phyloP scores from a whole-genome alignment of 1,139 yeast species.

The Debaryomyces coudertii region DNA sequence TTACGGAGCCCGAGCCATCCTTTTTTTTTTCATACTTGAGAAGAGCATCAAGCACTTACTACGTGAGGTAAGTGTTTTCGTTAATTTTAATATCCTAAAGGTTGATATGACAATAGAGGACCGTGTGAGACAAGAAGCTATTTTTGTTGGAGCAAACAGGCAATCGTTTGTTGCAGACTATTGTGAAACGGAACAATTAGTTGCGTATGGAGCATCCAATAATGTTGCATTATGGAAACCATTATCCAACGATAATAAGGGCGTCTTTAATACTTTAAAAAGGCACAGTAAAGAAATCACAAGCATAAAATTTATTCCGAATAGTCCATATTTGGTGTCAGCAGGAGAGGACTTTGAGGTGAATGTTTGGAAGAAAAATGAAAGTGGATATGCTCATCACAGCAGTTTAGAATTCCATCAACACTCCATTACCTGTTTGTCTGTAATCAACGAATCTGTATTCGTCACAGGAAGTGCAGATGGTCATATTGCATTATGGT shows the following conservation, averaged over 20 bases:
- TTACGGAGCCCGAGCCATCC: conserved; percentile 2
- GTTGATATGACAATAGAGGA: conserved; percentile 3
- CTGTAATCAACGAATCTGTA: conserved; percentile 34
- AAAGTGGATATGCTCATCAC: conserved; percentile 22
- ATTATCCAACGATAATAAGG: conserved; percentile 37
- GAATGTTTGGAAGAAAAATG: conserved; percentile 55
- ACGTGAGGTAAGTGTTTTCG: neutral
- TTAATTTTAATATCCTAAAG: neutral
- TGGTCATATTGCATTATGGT: conserved; percentile 62
- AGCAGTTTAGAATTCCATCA: conserved; percentile 44
- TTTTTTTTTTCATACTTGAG: conserved; percentile 11
- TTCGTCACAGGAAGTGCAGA: conserved; percentile 69
- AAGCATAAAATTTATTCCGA: conserved; percentile 59
- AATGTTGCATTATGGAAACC: conserved; percentile 81
- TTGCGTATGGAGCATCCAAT: conserved; percentile 79
- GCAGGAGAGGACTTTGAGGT: conserved; percentile 68
- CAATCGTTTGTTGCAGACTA: conserved; percentile 71
- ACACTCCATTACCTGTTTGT: conserved; percentile 55
- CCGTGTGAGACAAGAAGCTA: conserved; percentile 47
- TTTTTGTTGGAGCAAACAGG: conserved; percentile 79
- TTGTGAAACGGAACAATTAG: conserved; percentile 35
- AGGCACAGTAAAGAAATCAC: conserved; percentile 61
- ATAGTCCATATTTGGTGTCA: conserved; percentile 52
- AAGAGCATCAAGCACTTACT: conserved; percentile 10
- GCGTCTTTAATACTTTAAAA: conserved; percentile 59